Conservation (phyloP, 2,329 filamentous ascomycete genomes). For the Tolypocladium sp. region DNA sequence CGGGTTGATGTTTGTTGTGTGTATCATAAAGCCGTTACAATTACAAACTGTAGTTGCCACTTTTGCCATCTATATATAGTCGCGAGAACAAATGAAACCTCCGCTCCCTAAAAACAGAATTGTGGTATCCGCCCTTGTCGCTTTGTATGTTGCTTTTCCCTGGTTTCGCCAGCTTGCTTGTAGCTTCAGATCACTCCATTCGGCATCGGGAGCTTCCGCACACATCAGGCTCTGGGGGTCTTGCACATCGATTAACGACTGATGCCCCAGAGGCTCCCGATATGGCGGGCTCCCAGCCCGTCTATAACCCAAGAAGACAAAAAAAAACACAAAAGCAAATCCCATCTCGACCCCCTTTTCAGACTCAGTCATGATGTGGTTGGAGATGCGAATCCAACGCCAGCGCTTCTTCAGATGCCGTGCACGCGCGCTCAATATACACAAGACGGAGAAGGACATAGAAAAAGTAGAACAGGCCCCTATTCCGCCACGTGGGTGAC, state of each 20-base stretch:
- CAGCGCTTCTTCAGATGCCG: conserved; percentile 21
- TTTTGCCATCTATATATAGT: conserved; percentile 14
- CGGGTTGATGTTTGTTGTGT: neutral
- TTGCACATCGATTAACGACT: neutral
- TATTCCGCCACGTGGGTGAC: neutral
- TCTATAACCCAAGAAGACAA: conserved; percentile 16
- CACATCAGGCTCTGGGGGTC: neutral
- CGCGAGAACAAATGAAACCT: conserved; percentile 7
- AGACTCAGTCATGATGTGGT: conserved; percentile 18
- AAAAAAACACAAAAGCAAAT: conserved; percentile 12
- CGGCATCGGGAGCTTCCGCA: neutral
- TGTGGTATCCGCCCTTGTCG: conserved; percentile 4
- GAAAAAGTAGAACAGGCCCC: conserved; percentile 6
- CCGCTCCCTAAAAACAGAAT: conserved; percentile 1
- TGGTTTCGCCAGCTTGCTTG: conserved; percentile 1
- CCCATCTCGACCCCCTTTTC: conserved; percentile 14
- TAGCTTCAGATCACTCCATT: neutral
- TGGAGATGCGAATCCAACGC: conserved; percentile 24
- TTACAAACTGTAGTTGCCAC: conserved; percentile 13
- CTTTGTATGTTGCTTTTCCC: conserved; percentile 6
- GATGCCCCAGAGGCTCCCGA: neutral
- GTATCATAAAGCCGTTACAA: conserved; percentile 13
- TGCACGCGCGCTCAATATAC: conserved; percentile 27
- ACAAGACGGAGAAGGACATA: conserved; percentile 13
- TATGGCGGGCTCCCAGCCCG: conserved; percentile 3